Conservation (phyloP, 352 stramenopile species). For the Phytophthora pisi region DNA sequence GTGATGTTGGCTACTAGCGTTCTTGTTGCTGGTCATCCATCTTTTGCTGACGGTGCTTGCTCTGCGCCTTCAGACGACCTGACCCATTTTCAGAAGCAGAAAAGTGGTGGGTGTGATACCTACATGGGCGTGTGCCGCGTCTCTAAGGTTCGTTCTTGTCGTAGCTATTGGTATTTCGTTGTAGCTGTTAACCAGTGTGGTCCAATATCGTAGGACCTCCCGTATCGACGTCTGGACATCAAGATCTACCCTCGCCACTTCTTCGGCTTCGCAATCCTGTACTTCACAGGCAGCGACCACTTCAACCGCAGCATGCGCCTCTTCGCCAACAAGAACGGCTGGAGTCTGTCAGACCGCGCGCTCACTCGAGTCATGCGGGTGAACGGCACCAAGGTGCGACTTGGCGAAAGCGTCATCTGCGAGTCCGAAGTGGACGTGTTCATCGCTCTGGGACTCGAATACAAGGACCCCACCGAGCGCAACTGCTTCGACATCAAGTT, state of each 20-base stretch:
- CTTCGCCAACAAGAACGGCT: constrained; percentile 82
- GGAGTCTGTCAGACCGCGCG: constrained; percentile 69
- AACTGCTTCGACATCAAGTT: constrained; percentile 88
- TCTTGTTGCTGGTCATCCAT: neutral
- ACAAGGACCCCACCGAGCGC: constrained; percentile 79
- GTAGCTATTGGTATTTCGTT: neutral
- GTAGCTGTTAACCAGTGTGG: constrained; percentile 16
- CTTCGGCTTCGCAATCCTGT: constrained; percentile 87
- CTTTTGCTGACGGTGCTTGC: neutral
- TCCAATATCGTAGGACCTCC: constrained; percentile 36
- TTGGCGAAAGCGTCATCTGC: constrained; percentile 77
- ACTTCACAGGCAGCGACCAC: constrained; percentile 92
- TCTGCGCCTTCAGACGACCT: constrained; percentile 59
- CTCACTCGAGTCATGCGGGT: constrained; percentile 67
- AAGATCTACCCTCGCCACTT: constrained; percentile 85
- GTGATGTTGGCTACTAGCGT: constrained; percentile 20
- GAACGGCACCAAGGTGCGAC: constrained; percentile 65
- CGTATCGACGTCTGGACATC: constrained; percentile 80
- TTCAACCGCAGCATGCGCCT: constrained; percentile 90
- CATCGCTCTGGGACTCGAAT: constrained; percentile 81
- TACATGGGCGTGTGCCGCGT: constrained; percentile 90
- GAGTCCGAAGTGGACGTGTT: constrained; percentile 86
- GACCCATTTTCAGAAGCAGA: constrained; percentile 61
- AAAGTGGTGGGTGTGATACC: constrained; percentile 65
- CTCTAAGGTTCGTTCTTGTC: constrained; percentile 40